Evolutionary conservation across 331 rosid species (phyloP).

Genomic region (Malus hybrid): DNA sequence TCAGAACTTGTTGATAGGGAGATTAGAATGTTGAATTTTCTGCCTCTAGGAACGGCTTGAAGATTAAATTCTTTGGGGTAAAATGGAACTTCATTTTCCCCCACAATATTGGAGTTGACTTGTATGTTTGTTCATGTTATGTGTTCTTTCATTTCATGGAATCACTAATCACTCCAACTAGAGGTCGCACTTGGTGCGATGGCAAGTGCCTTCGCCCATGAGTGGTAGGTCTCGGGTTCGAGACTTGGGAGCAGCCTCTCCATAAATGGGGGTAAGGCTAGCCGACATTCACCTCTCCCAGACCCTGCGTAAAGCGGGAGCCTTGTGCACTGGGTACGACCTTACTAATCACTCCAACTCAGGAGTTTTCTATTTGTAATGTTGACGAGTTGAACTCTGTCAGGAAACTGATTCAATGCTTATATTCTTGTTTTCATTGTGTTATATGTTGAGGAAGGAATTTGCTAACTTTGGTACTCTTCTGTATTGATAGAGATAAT

Average conservation of each 20-base stretch:
- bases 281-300: no score
- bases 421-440: conserved; percentile 2
- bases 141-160: not conserved
- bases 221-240: no score
- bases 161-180: not conserved
- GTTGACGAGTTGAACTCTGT: not conserved
- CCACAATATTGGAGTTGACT: not conserved
- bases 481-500: conserved; percentile 50
- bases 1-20: not conserved
- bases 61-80: not conserved
- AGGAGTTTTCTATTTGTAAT: not conserved
- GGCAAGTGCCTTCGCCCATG: no score
- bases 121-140: not conserved
- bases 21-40: not conserved
- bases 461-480: conserved; percentile 11
- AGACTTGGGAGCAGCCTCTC: no score
- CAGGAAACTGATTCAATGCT: not conserved
- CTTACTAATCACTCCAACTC: not conserved
- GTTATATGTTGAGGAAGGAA: not conserved
- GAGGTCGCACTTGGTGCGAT: no score
- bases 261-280: no score
- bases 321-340: no score
- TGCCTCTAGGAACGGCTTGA: not conserved
- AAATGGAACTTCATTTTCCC: not conserved
- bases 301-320: no score